phyloP scores from a whole-genome alignment of 768 basidiomycete species.

The Mycena galopus region DNA sequence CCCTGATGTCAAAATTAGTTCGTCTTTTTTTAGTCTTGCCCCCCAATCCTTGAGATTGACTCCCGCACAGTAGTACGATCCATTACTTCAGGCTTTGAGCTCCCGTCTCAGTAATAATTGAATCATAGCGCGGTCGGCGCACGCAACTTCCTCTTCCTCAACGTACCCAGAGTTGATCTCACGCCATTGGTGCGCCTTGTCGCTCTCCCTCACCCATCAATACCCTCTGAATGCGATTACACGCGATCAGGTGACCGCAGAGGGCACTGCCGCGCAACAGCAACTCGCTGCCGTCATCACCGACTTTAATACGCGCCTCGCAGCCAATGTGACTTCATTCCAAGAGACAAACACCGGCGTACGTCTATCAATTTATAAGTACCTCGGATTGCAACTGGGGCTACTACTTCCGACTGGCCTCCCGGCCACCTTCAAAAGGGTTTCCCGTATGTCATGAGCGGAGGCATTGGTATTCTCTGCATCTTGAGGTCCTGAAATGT shows the following conservation, averaged over 20 bases:
- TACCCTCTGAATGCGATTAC: neutral
- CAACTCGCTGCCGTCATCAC: conserved; percentile 61
- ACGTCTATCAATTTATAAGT: no score
- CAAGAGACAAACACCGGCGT: conserved; percentile 60
- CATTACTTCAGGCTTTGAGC: neutral
- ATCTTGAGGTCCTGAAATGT: no score
- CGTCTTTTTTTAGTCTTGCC: conserved; percentile 17
- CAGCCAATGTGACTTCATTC: conserved; percentile 54
- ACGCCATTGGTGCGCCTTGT: conserved; percentile 53
- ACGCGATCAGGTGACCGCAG: conserved; percentile 59
- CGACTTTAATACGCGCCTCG: conserved; percentile 66
- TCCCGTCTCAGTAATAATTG: neutral
- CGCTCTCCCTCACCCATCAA: neutral
- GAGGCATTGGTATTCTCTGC: no score
- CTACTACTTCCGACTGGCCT: no score
- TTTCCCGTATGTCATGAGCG: no score
- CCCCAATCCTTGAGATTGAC: conserved; percentile 26
- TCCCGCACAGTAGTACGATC: conserved; percentile 48
- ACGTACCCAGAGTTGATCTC: conserved; percentile 56
- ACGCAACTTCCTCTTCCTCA: conserved; percentile 66
- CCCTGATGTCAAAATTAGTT: conserved; percentile 63
- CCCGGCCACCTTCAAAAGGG: no score
- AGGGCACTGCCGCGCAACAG: conserved; percentile 54
- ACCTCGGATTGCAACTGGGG: no score
- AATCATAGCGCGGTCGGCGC: conserved; percentile 62